These are phyloP conservation scores for Cercospora nicotianae DNA, from an alignment of 2,329 filamentous ascomycete genomes.

Conservation along the genomic window DNA sequence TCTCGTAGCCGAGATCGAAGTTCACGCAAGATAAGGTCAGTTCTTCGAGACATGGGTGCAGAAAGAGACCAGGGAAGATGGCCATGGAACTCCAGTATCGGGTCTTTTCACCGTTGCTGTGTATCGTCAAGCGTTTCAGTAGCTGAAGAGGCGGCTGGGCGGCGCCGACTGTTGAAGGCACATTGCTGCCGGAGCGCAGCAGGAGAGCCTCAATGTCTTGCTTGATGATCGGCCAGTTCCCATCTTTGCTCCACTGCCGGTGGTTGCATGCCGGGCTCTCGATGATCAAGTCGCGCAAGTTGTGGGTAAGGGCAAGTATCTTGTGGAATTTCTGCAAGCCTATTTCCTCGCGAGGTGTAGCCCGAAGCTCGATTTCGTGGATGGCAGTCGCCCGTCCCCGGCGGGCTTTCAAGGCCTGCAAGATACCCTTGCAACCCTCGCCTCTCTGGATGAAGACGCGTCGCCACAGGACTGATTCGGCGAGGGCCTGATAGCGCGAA, in stretches of 20 bases:
- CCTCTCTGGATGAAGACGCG: background rate
- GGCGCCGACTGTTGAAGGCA: background rate
- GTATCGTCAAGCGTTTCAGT: conserved; percentile 3
- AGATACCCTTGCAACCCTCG: background rate
- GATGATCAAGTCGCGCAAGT: conserved; percentile 1
- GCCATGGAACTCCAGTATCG: background rate
- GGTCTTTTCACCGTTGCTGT: conserved; percentile 6
- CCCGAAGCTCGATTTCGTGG: conserved; percentile 8
- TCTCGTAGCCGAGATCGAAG: background rate
- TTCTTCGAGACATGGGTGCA: conserved; percentile 10
- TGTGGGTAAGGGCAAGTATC: conserved; percentile 1
- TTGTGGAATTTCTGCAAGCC: conserved; percentile 6
- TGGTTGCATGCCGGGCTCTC: conserved; percentile 7
- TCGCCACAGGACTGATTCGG: conserved; percentile 5
- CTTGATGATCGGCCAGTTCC: conserved; percentile 7
- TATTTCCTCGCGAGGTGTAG: background rate
- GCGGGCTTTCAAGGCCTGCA: background rate
- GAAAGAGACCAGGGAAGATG: background rate
- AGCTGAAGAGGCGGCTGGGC: background rate
- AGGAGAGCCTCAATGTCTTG: background rate
- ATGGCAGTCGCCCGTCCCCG: background rate
- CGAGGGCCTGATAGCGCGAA: background rate
- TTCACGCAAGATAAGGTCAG: conserved; percentile 8
- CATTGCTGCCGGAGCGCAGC: background rate
- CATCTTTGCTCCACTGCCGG: background rate